These are phyloP conservation scores for Glycine tomentella DNA, from an alignment of 306 rosid species.

Conservation along the genomic window DNA sequence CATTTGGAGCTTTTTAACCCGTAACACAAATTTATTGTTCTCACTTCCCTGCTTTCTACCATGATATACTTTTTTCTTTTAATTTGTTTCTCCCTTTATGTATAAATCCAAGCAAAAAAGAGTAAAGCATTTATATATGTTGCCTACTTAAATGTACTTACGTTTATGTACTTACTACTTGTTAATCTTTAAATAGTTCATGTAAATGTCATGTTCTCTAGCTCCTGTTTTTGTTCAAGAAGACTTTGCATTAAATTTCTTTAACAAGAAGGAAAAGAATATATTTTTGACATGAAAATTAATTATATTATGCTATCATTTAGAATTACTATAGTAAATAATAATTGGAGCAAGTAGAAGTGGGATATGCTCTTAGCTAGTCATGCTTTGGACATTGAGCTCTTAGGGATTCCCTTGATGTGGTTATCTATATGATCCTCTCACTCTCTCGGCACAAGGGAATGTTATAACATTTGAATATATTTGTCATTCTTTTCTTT, in stretches of 20 bases:
- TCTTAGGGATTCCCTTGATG: conserved; percentile 84
- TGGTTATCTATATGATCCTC: conserved; percentile 41
- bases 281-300: neutral
- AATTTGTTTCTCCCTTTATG: conserved; percentile 9
- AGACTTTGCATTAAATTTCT: too few species aligned
- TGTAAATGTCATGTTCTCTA: conserved; percentile 22
- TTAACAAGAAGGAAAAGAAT: neutral
- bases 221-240: neutral
- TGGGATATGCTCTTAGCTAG: conserved; percentile 64
- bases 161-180: neutral
- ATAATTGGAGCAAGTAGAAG: conserved; percentile 49
- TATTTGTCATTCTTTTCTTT: conserved; percentile 10
- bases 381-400: conserved; percentile 61
- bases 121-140: neutral
- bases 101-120: neutral
- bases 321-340: neutral
- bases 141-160: neutral
- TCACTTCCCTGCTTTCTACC: conserved; percentile 8
- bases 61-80: conserved; percentile 36
- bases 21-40: conserved; percentile 9
- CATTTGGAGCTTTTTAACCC: conserved; percentile 59
- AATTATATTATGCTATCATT: too few species aligned
- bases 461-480: conserved; percentile 53
- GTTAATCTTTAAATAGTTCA: conserved; percentile 6
- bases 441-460: conserved; percentile 50